Percentiles rank a stretch among this genome's conserved stretches.
phyloP scores from a whole-genome alignment of 441 rosid genomes.

The Pelargonium fulgidum region DNA sequence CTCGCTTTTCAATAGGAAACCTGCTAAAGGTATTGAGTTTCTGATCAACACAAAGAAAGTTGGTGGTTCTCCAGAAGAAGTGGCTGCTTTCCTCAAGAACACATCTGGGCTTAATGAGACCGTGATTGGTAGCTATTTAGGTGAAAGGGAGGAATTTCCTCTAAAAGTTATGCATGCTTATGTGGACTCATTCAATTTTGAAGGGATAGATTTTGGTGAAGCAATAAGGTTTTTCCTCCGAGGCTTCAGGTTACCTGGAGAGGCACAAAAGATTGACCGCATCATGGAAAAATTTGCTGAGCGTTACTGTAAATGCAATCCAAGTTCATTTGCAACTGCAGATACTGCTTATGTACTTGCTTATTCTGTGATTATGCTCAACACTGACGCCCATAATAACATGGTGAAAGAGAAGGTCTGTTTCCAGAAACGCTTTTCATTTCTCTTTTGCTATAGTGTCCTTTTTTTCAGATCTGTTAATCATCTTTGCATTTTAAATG shows the following conservation, averaged over 20 bases:
- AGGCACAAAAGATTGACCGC: slow-evolving; percentile 99
- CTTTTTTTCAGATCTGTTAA: not conserved
- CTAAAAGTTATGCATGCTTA: slow-evolving; percentile 96
- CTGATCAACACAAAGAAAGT: slow-evolving; percentile 63
- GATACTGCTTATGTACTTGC: slow-evolving; percentile 99
- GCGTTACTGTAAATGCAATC: slow-evolving; percentile 94
- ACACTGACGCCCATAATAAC: slow-evolving; percentile 94
- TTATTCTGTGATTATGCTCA: slow-evolving; percentile 96
- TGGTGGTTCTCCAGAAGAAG: slow-evolving; percentile 77
- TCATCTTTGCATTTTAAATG: not conserved
- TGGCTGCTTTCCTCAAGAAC: slow-evolving; percentile 67
- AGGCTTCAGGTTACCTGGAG: slow-evolving; percentile 95
- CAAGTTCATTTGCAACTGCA: slow-evolving; percentile 85
- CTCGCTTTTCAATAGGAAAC: slow-evolving; percentile 80
- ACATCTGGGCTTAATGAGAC: slow-evolving; percentile 73
- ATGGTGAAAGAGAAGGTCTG: slow-evolving; percentile 99
- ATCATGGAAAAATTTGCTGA: slow-evolving; percentile 99
- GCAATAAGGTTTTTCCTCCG: slow-evolving; percentile 89
- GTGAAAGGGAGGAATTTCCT: slow-evolving; percentile 92
- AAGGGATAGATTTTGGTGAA: slow-evolving; percentile 85
- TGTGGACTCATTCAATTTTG: slow-evolving; percentile 89
- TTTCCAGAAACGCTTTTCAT: slow-evolving; percentile 18
- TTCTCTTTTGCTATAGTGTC: slow-evolving; percentile 16
- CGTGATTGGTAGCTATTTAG: slow-evolving; percentile 92
- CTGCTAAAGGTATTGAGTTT: slow-evolving; percentile 91